Evolutionary conservation across 1,284 basidiomycete species (phyloP).

Genomic region (Grifola frondosa): DNA sequence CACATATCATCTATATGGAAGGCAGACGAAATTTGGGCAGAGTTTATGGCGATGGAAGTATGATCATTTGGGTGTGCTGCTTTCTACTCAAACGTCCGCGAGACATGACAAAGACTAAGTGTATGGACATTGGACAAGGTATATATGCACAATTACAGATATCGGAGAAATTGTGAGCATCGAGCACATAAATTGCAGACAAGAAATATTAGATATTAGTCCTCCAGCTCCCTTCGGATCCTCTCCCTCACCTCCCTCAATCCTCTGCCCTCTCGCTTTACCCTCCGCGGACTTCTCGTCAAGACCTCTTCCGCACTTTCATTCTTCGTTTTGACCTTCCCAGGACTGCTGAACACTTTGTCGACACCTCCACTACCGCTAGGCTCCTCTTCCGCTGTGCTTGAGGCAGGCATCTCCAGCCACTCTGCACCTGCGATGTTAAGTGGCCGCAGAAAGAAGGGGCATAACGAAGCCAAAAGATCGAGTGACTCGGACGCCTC

Average conservation of each 20-base stretch:
- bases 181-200: too few relatives aligned
- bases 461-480: constrained; percentile 66
- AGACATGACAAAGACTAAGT: too few relatives aligned
- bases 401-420: constrained; percentile 74
- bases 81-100: too few relatives aligned
- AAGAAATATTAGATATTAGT: too few relatives aligned
- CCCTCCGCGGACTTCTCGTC: constrained; percentile 65
- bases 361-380: constrained; percentile 8
- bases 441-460: constrained; percentile 70
- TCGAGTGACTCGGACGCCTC: constrained; percentile 73
- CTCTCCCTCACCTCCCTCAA: constrained; percentile 76
- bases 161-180: too few relatives aligned
- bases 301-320: constrained; percentile 60
- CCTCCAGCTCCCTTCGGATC: constrained; percentile 73
- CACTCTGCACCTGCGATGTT: constrained; percentile 69
- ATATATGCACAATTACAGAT: too few relatives aligned
- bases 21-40: constrained; percentile 45
- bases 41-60: constrained; percentile 29
- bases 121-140: too few relatives aligned
- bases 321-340: constrained; percentile 36
- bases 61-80: too few relatives aligned
- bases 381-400: constrained; percentile 21
- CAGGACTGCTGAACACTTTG: constrained; percentile 32
- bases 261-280: constrained; percentile 67
- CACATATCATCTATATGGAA: constrained; percentile 45